Evolutionary conservation across 805 yeast species (phyloP).

Genomic region (Starmerella powellii): DNA sequence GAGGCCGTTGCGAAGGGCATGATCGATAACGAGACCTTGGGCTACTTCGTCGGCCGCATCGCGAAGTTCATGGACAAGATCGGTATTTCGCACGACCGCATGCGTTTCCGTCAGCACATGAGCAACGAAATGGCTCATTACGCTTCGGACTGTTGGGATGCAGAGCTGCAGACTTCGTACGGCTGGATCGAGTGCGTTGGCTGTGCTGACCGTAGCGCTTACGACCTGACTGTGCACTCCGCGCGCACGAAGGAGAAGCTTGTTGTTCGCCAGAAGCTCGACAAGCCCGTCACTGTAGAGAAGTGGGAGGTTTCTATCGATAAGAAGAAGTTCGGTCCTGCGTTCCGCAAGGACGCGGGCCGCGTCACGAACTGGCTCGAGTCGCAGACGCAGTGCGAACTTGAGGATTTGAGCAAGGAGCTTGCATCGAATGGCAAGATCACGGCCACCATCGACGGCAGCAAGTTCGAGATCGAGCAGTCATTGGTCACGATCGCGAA

Average conservation of each 20-base stretch:
- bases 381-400: conserved; percentile 70
- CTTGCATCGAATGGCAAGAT: conserved; percentile 52
- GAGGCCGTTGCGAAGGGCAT: conserved; percentile 80
- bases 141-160: conserved; percentile 99
- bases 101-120: conserved; percentile 98
- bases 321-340: conserved; percentile 95
- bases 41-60: conserved; percentile 92
- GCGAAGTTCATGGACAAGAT: conserved; percentile 70
- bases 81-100: conserved; percentile 73
- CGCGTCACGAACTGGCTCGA: conserved; percentile 70
- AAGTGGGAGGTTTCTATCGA: conserved; percentile 74
- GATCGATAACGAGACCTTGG: conserved; percentile 94
- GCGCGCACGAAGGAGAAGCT: conserved; percentile 90
- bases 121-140: conserved; percentile 99
- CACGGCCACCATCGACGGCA: conserved; percentile 52
- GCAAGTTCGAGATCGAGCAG: conserved; percentile 59
- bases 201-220: conserved; percentile 98
- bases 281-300: conserved; percentile 73
- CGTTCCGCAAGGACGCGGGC: conserved; percentile 94
- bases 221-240: conserved; percentile 89
- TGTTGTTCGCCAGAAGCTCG: conserved; percentile 82
- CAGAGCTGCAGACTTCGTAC: conserved; percentile 85
- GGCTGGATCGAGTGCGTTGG: conserved; percentile 99
- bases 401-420: conserved; percentile 63
- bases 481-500: conserved; percentile 64